Conservation (phyloP, 768 basidiomycete genomes). For the Rhodotorula toruloides region DNA sequence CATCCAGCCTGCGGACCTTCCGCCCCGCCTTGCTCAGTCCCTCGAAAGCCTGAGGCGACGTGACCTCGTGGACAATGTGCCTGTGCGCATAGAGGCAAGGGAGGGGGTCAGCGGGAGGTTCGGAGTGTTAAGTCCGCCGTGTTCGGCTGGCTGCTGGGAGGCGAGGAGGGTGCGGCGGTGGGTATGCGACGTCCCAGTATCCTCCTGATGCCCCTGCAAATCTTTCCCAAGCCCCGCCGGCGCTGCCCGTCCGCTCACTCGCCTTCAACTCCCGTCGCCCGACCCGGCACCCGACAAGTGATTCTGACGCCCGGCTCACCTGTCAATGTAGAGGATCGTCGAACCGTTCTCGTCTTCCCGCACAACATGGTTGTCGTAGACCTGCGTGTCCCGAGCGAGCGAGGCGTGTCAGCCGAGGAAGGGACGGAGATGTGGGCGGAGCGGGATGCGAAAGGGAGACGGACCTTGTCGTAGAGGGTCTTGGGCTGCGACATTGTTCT, state of each 20-base stretch:
- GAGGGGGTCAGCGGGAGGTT: background rate
- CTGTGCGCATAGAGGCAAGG: slow-evolving; percentile 42
- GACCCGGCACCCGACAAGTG: too few relatives aligned
- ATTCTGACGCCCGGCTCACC: slow-evolving; percentile 9
- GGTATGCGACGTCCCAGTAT: too few relatives aligned
- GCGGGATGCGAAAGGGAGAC: background rate
- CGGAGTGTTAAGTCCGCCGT: too few relatives aligned
- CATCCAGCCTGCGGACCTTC: slow-evolving; percentile 74
- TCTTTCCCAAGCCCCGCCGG: too few relatives aligned
- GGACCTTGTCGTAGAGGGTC: slow-evolving; percentile 83
- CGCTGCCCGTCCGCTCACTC: too few relatives aligned
- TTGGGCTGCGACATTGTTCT: slow-evolving; percentile 46
- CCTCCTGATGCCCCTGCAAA: too few relatives aligned
- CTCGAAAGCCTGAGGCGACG: slow-evolving; percentile 71
- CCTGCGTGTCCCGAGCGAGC: slow-evolving; percentile 44
- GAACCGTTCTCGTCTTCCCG: slow-evolving; percentile 44
- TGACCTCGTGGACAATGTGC: slow-evolving; percentile 79
- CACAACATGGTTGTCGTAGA: slow-evolving; percentile 96
- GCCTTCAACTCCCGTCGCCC: too few relatives aligned
- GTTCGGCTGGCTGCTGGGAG: too few relatives aligned
- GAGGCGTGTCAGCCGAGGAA: background rate
- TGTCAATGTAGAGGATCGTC: slow-evolving; percentile 50
- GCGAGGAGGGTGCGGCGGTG: too few relatives aligned
- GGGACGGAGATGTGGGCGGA: background rate
- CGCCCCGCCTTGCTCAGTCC: slow-evolving; percentile 58